phyloP scores from a whole-genome alignment of 148 eudicot genomes.

The Chenopodium suecicum region DNA sequence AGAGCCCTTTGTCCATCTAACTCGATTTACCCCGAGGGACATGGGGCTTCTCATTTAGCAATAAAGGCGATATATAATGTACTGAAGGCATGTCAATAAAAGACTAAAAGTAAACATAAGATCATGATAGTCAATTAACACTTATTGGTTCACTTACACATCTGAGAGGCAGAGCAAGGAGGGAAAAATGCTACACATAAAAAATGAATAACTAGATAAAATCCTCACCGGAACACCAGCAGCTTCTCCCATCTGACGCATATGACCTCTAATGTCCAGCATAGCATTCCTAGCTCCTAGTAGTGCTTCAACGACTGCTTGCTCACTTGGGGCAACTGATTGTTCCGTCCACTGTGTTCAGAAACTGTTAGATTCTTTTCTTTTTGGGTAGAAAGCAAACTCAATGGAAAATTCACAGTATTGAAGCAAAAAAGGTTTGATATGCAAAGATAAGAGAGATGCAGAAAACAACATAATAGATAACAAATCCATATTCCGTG shows the following conservation, averaged over 20 bases:
- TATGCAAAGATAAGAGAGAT: background rate
- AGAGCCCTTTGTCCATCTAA: background rate
- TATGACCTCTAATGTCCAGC: slow-evolving; percentile 72
- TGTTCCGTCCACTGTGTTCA: slow-evolving; percentile 68
- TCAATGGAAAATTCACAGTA: background rate
- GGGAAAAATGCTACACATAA: background rate
- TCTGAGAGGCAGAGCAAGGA: background rate
- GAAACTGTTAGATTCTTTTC: slow-evolving; percentile 8
- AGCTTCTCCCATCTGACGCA: slow-evolving; percentile 94
- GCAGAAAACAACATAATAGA: background rate
- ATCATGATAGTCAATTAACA: background rate
- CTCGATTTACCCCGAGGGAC: background rate
- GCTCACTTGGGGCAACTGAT: slow-evolving; percentile 47
- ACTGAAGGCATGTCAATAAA: background rate
- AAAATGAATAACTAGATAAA: slow-evolving; percentile 1
- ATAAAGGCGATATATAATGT: background rate
- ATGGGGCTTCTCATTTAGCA: background rate
- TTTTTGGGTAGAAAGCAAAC: background rate
- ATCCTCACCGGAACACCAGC: slow-evolving; percentile 80
- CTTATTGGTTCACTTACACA: background rate
- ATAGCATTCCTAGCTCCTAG: slow-evolving; percentile 78
- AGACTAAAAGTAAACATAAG: background rate
- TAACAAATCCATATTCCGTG: background rate
- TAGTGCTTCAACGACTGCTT: slow-evolving; percentile 61
- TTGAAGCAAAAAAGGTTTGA: background rate